Conservation (phyloP, 2,329 filamentous ascomycete genomes). For the Periconia digitata region DNA sequence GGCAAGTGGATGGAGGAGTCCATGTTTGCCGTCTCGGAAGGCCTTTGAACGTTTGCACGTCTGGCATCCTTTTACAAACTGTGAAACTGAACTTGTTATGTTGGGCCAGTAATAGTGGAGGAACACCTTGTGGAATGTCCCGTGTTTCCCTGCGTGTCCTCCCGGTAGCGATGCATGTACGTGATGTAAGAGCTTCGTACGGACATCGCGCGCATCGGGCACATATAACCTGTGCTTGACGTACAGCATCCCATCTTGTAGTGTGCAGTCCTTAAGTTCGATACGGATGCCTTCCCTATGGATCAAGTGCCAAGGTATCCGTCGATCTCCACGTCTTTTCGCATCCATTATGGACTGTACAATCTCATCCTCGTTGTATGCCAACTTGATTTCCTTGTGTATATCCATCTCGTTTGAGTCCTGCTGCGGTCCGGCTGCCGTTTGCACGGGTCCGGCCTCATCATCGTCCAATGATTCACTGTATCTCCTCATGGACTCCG, state of each 20-base stretch:
- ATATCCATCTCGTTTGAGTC: too few species aligned
- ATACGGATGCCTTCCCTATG: neutral
- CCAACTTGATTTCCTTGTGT: too few species aligned
- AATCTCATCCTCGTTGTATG: neutral
- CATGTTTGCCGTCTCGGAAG: neutral
- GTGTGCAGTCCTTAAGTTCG: neutral
- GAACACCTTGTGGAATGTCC: neutral
- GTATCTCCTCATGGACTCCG: too few species aligned
- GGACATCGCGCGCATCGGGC: neutral
- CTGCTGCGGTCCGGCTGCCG: too few species aligned
- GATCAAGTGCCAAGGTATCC: neutral
- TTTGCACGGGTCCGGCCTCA: too few species aligned
- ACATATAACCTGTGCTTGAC: neutral
- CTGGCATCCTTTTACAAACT: neutral
- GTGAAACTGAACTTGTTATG: neutral
- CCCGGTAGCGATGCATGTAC: neutral
- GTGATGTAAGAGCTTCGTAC: neutral
- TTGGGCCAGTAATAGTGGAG: neutral
- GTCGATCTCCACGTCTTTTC: neutral
- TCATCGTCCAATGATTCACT: too few species aligned
- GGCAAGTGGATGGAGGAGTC: slow-evolving; percentile 4
- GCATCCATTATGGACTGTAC: neutral
- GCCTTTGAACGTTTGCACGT: neutral
- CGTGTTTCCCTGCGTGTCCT: neutral
- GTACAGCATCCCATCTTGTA: neutral